A percentile compares a stretch with the other conserved stretches of the same genome.
Evolutionary conservation across 352 stramenopile species (phyloP).

Genomic region (Phytophthora hibernalis): DNA sequence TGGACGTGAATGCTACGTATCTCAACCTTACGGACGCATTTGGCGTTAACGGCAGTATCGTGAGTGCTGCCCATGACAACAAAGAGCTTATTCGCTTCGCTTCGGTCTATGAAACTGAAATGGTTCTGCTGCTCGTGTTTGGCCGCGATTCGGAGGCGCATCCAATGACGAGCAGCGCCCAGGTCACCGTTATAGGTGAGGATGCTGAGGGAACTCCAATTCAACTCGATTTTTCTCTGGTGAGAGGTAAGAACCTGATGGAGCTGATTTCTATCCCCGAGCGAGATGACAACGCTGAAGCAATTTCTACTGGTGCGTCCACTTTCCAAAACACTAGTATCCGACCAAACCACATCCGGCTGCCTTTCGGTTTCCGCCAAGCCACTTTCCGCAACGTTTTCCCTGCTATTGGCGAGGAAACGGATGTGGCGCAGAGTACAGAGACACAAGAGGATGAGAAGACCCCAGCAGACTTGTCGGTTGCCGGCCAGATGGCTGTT

Average conservation of each 20-base stretch:
- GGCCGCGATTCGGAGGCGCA: conserved; percentile 65
- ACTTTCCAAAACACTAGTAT: conserved; percentile 78
- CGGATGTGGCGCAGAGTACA: neutral
- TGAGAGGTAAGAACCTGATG: conserved; percentile 59
- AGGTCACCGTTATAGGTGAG: conserved; percentile 54
- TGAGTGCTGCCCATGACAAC: conserved; percentile 70
- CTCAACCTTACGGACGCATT: conserved; percentile 74
- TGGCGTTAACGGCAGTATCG: conserved; percentile 67
- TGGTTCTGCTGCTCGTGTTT: conserved; percentile 84
- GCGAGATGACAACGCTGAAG: conserved; percentile 2
- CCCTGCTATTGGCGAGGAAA: conserved; percentile 12
- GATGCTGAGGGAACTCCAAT: conserved; percentile 47
- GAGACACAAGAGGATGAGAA: conserved; percentile 5
- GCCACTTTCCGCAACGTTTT: conserved; percentile 48
- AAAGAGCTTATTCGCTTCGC: conserved; percentile 72
- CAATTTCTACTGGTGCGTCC: conserved; percentile 48
- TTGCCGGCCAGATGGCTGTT: conserved; percentile 3
- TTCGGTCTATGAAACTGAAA: conserved; percentile 75
- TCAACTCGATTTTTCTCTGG: conserved; percentile 61
- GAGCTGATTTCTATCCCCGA: conserved; percentile 19
- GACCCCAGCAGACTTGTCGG: neutral
- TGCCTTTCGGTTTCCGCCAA: conserved; percentile 77
- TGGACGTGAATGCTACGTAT: conserved; percentile 70
- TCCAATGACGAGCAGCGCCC: conserved; percentile 63
- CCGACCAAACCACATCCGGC: conserved; percentile 56